These are phyloP conservation scores for Tetrahymena malaccensis DNA, from an alignment of 73 alveolate genomes.

Conservation along the genomic window DNA sequence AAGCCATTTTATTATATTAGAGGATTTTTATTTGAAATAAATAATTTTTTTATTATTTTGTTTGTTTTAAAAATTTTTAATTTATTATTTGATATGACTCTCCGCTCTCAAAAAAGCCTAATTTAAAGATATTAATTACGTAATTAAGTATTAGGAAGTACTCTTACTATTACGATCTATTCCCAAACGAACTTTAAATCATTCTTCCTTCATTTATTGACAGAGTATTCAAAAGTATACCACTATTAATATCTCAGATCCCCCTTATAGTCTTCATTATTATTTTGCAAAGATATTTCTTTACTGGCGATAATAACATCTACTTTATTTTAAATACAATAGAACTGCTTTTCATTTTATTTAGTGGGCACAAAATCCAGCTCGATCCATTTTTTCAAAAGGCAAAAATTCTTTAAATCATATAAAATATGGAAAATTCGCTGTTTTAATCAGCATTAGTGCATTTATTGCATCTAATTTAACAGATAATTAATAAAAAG, in stretches of 20 bases:
- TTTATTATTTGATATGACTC: not conserved
- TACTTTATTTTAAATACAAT: not conserved
- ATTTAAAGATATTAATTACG: not conserved
- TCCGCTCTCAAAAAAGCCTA: not conserved
- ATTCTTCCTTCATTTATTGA: not conserved
- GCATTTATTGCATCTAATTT: not conserved
- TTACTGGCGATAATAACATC: not conserved
- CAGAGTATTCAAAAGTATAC: not conserved
- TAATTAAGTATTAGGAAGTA: not conserved
- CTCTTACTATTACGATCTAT: not conserved
- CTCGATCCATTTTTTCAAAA: not conserved
- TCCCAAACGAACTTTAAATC: not conserved
- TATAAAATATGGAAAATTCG: no score
- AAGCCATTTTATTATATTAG: conserved; percentile 32
- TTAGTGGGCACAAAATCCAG: not conserved
- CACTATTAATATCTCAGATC: not conserved
- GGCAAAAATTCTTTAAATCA: not conserved
- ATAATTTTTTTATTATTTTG: not conserved
- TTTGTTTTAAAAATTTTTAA: not conserved
- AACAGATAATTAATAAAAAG: not conserved
- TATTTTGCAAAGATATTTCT: not conserved
- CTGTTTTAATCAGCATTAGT: not conserved
- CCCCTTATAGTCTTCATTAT: not conserved
- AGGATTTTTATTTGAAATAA: not conserved
- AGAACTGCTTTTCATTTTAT: not conserved